Evolutionary conservation across 2,329 filamentous ascomycete genomes (phyloP).

Genomic region (Colletotrichum agaves): DNA sequence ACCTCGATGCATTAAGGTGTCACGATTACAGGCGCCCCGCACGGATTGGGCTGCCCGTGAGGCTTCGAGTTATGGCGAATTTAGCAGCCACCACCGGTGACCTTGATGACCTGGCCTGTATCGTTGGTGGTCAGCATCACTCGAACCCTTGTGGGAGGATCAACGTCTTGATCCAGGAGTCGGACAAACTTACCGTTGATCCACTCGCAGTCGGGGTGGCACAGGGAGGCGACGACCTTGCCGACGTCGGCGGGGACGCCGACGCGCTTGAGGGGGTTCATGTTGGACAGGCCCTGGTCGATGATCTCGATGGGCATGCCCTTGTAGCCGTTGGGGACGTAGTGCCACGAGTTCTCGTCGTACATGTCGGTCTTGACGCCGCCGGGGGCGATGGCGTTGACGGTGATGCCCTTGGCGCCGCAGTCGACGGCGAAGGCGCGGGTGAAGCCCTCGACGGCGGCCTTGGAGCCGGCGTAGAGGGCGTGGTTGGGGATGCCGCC

Average conservation of each 20-base stretch:
- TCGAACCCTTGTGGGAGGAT: conserved; percentile 38
- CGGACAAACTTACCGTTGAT: conserved; percentile 66
- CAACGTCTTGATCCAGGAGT: not conserved
- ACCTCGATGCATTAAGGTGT: conserved; percentile 26
- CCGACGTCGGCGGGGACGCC: conserved; percentile 69
- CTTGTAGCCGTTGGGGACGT: conserved; percentile 66
- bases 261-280: conserved; percentile 69
- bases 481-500: conserved; percentile 76
- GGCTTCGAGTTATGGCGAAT: not conserved
- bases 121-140: conserved; percentile 61
- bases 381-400: conserved; percentile 78
- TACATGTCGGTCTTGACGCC: conserved; percentile 85
- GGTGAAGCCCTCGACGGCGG: conserved; percentile 78
- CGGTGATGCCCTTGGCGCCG: conserved; percentile 73
- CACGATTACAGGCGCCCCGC: conserved; percentile 21
- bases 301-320: conserved; percentile 64
- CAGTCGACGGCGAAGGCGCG: conserved; percentile 79
- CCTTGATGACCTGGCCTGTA: conserved; percentile 52
- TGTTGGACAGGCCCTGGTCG: conserved; percentile 63
- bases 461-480: conserved; percentile 78
- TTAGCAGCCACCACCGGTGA: conserved; percentile 47
- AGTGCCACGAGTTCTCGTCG: conserved; percentile 74
- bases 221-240: conserved; percentile 65
- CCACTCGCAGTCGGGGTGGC: conserved; percentile 70
- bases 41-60: conserved; percentile 12